phyloP scores from a whole-genome alignment of 306 rosid species.

The Quercus cerris region DNA sequence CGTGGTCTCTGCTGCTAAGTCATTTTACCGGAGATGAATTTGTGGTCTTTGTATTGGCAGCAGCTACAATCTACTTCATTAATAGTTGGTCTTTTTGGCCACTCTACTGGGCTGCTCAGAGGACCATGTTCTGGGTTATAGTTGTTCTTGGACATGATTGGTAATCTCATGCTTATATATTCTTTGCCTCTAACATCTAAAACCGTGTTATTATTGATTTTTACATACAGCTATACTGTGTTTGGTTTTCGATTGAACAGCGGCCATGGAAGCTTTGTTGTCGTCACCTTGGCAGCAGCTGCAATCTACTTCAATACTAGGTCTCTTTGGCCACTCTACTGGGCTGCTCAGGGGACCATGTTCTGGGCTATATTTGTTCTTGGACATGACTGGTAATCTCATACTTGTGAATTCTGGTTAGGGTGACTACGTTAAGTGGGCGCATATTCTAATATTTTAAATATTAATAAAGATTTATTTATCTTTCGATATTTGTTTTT shows the following conservation, averaged over 20 bases:
- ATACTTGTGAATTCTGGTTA: neutral
- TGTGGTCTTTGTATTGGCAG: slow-evolving; percentile 33
- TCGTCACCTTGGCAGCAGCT: slow-evolving; percentile 36
- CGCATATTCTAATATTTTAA: too few species aligned
- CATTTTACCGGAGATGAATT: slow-evolving; percentile 61
- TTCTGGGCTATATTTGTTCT: slow-evolving; percentile 97
- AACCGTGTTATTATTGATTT: too few species aligned
- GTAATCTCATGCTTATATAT: slow-evolving; percentile 21
- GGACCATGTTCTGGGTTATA: slow-evolving; percentile 96
- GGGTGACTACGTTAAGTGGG: too few species aligned
- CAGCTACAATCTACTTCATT: slow-evolving; percentile 38
- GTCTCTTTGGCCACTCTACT: slow-evolving; percentile 67
- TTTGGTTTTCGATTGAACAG: slow-evolving; percentile 36
- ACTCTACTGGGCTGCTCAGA: slow-evolving; percentile 76
- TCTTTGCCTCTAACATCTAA: neutral
- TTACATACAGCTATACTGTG: neutral
- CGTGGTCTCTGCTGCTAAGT: slow-evolving; percentile 61
- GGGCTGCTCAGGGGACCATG: slow-evolving; percentile 89
- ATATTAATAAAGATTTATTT: too few species aligned
- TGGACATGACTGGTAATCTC: slow-evolving; percentile 83
- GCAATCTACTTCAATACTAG: slow-evolving; percentile 45
- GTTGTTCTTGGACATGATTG: slow-evolving; percentile 97
- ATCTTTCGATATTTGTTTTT: too few species aligned
- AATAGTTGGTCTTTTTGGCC: slow-evolving; percentile 62
- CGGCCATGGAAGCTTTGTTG: slow-evolving; percentile 94